Conservation (phyloP, 768 basidiomycete genomes). For the Dioszegia hungarica region DNA sequence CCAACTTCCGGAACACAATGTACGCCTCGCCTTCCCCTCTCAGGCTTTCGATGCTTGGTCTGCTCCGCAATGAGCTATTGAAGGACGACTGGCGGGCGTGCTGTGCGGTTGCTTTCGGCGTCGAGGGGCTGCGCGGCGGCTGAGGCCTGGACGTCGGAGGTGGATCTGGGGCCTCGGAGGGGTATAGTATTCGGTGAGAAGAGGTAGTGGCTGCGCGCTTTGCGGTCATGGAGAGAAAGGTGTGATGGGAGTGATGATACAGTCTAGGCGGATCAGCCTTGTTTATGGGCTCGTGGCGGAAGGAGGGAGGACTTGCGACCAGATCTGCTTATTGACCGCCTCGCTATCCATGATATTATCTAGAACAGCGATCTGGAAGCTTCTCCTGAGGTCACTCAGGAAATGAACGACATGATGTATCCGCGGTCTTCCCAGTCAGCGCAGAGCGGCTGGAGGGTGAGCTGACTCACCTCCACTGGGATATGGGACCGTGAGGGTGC, state of each 20-base stretch:
- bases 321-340: constrained; percentile 38
- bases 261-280: constrained; percentile 12
- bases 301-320: constrained; percentile 41
- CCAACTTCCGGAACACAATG: constrained; percentile 25
- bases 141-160: neutral
- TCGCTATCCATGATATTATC: constrained; percentile 25
- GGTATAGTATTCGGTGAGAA: constrained; percentile 10
- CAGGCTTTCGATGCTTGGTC: neutral
- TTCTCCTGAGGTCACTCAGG: constrained; percentile 24
- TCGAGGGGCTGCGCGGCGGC: neutral
- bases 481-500: constrained; percentile 22
- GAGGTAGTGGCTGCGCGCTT: constrained; percentile 27
- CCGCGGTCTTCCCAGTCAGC: constrained; percentile 21
- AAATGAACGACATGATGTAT: constrained; percentile 35
- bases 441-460: neutral
- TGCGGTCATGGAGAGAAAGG: constrained; percentile 36
- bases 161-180: neutral
- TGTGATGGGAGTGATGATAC: constrained; percentile 35
- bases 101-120: neutral
- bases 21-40: constrained; percentile 8
- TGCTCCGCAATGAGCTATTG: neutral
- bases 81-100: constrained; percentile 2
- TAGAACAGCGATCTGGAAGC: constrained; percentile 25
- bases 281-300: neutral
- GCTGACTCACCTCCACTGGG: constrained; percentile 28